Percentiles rank a stretch among this genome's conserved stretches.
phyloP scores from a whole-genome alignment of 169 alveolate genomes.

The Pseudocohnilembus persalinus region DNA sequence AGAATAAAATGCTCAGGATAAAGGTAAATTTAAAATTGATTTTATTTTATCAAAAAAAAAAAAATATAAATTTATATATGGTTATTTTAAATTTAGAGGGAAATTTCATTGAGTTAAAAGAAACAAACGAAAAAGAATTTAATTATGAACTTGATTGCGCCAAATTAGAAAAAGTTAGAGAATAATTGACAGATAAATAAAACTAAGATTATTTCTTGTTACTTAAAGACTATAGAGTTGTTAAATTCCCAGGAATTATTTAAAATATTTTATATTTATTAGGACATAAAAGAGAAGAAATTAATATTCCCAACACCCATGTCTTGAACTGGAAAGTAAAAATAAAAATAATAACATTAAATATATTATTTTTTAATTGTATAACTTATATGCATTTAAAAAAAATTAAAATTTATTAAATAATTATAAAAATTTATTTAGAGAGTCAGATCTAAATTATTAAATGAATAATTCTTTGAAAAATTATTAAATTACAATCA shows the following conservation, averaged over 20 bases:
- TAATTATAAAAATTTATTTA: no score
- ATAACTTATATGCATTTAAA: no score
- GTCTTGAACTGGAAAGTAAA: conserved; percentile 60
- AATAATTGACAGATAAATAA: conserved; percentile 32
- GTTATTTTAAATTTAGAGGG: conserved; percentile 40
- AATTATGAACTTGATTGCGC: conserved; percentile 23
- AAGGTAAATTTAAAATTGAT: not conserved
- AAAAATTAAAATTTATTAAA: no score
- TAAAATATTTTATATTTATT: conserved; percentile 54
- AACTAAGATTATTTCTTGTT: conserved; percentile 45
- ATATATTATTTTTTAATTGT: no score
- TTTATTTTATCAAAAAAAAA: no score
- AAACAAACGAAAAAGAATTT: conserved; percentile 50
- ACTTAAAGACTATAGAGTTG: conserved; percentile 50
- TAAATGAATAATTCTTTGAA: conserved; percentile 50
- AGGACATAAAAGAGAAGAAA: conserved; percentile 50
- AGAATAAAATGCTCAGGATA: conserved; percentile 55
- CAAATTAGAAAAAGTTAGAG: conserved; percentile 10
- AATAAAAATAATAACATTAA: conserved; percentile 6
- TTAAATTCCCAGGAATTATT: conserved; percentile 61
- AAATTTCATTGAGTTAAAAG: conserved; percentile 12
- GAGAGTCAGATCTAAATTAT: not conserved
- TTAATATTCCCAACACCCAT: conserved; percentile 56
- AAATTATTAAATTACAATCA: conserved; percentile 54
- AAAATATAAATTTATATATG: conserved; percentile 39